Evolutionary conservation across 768 basidiomycete genomes (phyloP), one percentile per base, ranked within the genome.

Genomic region (Pisolithus orientalis): DNA sequence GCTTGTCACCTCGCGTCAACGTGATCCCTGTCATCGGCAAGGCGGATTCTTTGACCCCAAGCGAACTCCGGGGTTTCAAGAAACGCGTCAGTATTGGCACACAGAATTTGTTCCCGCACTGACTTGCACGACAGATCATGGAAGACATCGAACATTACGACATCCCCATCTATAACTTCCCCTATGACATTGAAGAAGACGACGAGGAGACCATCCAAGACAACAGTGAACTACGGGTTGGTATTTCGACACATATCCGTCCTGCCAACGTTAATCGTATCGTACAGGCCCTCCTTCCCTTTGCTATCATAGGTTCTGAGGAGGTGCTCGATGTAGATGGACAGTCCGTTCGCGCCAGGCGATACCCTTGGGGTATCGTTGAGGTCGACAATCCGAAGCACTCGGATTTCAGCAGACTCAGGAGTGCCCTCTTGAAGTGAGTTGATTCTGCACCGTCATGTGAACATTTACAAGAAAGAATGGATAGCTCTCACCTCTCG

Each of bases 371-470:
- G 96, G 96, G 96, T 63, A 80, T 98, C 54, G 96, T 90, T 47
- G 94, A 98, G 67, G 94, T 98, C 55, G 96, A 99, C 76, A 97
- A 98, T 70, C 93, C 94, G n/a, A 89, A 92, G 68, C 96, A 99
- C 74, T 96, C 91, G n/a, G 96, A 99, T 75, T 98, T 98, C 69
- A 90, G 88, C 70, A 78, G 93, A 53, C 81, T 99, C 54, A 77
- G 95, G 60, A 88, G 89, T 57, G 95, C 94, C 39, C 76, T 99
- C 50, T 78, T 99, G 61, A 89, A 88, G 92, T 94, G 67, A 62
- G 76, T 21, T 14, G 38, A 47, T 6, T 14, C 28, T 14, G 45
- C 43, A n/a, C 5, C 14, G 21, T 47, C 17, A 4, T 6, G 10
- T 52, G 32, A 47, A 50, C 38, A 57, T 65, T n/a, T 63, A 48